Evolutionary conservation across 2,329 filamentous ascomycete species (phyloP).

Genomic region (Alternaria arborescens): DNA sequence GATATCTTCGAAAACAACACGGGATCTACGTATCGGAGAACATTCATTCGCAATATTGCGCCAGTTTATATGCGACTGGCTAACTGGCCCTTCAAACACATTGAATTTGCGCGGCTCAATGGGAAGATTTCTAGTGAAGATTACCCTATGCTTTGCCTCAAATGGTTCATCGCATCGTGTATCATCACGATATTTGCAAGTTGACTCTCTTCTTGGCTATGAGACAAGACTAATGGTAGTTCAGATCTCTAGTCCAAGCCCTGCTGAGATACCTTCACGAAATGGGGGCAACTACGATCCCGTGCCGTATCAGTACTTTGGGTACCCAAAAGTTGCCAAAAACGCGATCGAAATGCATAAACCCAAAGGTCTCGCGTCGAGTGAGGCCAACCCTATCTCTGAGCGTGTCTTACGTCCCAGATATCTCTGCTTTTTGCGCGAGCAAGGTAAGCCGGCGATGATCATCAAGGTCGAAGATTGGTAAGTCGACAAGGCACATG

Average conservation of each 20-base stretch:
- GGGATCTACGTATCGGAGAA: constrained; percentile 40
- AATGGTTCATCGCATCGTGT: constrained; percentile 42
- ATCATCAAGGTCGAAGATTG: constrained; percentile 40
- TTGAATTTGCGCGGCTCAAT: constrained; percentile 32
- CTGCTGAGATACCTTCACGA: constrained; percentile 20
- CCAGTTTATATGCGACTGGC: constrained; percentile 40
- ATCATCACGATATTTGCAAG: constrained; percentile 37
- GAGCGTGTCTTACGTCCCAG: constrained; percentile 40
- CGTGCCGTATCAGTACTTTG: constrained; percentile 40
- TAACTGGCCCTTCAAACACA: constrained; percentile 43
- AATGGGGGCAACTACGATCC: constrained; percentile 40
- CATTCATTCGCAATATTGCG: constrained; percentile 41
- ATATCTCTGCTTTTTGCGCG: constrained; percentile 41
- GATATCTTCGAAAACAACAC: constrained; percentile 42
- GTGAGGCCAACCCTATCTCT: constrained; percentile 32
- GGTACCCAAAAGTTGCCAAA: constrained; percentile 43
- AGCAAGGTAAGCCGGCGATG: constrained; percentile 26
- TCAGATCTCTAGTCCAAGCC: constrained; percentile 34
- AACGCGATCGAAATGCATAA: constrained; percentile 39
- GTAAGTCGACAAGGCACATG: constrained; percentile 1
- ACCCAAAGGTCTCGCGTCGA: constrained; percentile 8
- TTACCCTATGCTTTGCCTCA: constrained; percentile 34
- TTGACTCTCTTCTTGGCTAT: background rate
- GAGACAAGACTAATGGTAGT: background rate
- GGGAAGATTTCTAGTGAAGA: constrained; percentile 34